A percentile compares a stretch with the other conserved stretches of the same genome.
These are phyloP conservation scores for Liriodendron chinense DNA, from an alignment of 164 flowering plant genomes.

Conservation along the genomic window DNA sequence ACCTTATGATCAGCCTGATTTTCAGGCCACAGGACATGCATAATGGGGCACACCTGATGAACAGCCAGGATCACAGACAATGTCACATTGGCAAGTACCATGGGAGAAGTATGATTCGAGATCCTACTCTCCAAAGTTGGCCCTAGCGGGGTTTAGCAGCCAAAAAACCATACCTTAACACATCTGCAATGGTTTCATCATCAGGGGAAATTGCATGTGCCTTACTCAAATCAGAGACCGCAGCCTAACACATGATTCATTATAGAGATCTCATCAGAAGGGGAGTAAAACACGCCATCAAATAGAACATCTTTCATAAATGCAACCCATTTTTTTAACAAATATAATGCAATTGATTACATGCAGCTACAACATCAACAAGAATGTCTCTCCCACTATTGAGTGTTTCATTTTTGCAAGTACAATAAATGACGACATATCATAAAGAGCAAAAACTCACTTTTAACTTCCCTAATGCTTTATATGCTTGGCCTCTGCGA, in stretches of 20 bases:
- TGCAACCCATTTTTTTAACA: not conserved
- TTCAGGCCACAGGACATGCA: not conserved
- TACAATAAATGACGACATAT: too few species aligned
- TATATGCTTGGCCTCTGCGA: conserved; percentile 94
- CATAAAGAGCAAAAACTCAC: conserved; percentile 40
- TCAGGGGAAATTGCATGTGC: conserved; percentile 79
- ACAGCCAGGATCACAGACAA: not conserved
- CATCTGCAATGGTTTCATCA: conserved; percentile 85
- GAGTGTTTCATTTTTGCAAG: not conserved
- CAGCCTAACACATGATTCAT: conserved; percentile 47
- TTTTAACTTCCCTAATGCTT: conserved; percentile 59
- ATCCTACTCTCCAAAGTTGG: not conserved
- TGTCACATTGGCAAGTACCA: not conserved
- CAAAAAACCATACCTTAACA: conserved; percentile 54
- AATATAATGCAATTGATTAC: not conserved
- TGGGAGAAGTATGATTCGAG: not conserved
- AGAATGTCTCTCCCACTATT: not conserved
- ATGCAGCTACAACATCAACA: not conserved
- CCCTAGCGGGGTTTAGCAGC: not conserved
- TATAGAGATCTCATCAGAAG: conserved; percentile 14
- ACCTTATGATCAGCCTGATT: not conserved
- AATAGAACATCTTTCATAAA: not conserved
- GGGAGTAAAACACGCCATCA: conserved; percentile 8
- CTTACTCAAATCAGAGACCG: conserved; percentile 70
- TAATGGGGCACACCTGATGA: not conserved